A percentile compares a stretch with the other conserved stretches of the same genome.
Conservation (phyloP, 2,329 filamentous ascomycete species). For the Phaeoacremonium minimum region DNA sequence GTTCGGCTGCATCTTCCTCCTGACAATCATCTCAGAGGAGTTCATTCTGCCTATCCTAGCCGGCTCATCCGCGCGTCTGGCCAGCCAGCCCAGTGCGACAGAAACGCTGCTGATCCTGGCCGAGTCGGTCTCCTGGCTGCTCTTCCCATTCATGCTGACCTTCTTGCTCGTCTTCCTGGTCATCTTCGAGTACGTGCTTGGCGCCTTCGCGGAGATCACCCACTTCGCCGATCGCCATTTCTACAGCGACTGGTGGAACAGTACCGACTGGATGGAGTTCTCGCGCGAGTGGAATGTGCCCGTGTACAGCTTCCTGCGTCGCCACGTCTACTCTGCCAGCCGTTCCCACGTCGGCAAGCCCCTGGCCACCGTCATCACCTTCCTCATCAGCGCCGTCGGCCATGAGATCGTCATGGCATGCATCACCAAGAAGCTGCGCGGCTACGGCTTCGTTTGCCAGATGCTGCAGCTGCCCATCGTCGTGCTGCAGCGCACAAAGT, state of each 20-base stretch:
- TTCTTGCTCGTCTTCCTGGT: slow-evolving; percentile 95
- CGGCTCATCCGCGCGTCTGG: slow-evolving; percentile 57
- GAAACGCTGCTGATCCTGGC: slow-evolving; percentile 78
- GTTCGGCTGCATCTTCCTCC: slow-evolving; percentile 93
- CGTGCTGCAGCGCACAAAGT: slow-evolving; percentile 77
- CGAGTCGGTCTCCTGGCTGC: slow-evolving; percentile 84
- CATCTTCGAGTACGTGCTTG: slow-evolving; percentile 95
- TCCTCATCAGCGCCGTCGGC: slow-evolving; percentile 81
- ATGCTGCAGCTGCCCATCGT: slow-evolving; percentile 97
- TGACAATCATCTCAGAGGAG: slow-evolving; percentile 88
- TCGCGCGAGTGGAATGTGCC: slow-evolving; percentile 97
- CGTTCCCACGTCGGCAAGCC: slow-evolving; percentile 70
- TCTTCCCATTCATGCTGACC: slow-evolving; percentile 96
- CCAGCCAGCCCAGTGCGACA: slow-evolving; percentile 30
- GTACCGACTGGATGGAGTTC: slow-evolving; percentile 91
- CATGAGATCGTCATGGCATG: slow-evolving; percentile 97
- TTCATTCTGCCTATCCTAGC: slow-evolving; percentile 88
- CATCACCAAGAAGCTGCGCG: slow-evolving; percentile 93
- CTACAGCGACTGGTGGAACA: slow-evolving; percentile 76
- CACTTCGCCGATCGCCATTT: slow-evolving; percentile 92
- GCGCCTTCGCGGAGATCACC: slow-evolving; percentile 91
- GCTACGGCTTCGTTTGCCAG: slow-evolving; percentile 91
- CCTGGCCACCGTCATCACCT: slow-evolving; percentile 83
- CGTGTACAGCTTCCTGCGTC: slow-evolving; percentile 89
- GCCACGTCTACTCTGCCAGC: slow-evolving; percentile 88